Evolutionary conservation across 139 green algal species (phyloP), one percentile per base, ranked within the genome.

Genomic region (Picochlorum sp.): DNA sequence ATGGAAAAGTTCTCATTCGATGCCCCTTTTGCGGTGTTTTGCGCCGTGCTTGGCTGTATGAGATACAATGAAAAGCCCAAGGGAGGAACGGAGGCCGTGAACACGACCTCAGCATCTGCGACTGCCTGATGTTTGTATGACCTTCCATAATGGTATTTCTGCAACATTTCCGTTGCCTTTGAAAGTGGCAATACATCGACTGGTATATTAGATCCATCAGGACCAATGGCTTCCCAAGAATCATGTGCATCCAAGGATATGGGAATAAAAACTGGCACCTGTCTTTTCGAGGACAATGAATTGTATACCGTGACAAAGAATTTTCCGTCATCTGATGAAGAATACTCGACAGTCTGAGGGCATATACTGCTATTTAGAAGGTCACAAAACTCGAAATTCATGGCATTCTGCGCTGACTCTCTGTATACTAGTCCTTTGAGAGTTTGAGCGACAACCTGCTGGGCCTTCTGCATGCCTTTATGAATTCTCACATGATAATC

Each of bases 401-500:
- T 18, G 14, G 15, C 26, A 38, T 59, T 23, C 51, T 26, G 15
- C 28, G 24, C 46, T 14, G 49, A 54, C 7, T 54, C n/a, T 20
- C 47, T 20, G 1, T 54, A 13, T 32, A 80, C 61, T n/a, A 75
- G 71, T 4, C 26, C 23, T 21, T 24, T 23, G 18, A 82, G 56
- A 2, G 63, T 68, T 2, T 34, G 23, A 9, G 26, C 45, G 4
- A 74, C 68, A 50, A 81, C 30, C 32, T 66, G 15, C 50, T 72
- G 65, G 2, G 77, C 69, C 24, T 83, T 61, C 56, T 51, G 50
- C 58, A 50, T 13, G 59, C 77, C 77, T 26, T 57, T 61, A 52
- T 59, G 28, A 41, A 90, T 58, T n/a, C 84, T 71, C n/a, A 52
- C 20, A 54, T 76, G 62, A 70, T 96, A 96, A 68, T 96, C 89